A percentile compares a stretch with the other conserved stretches of the same genome.
Evolutionary conservation across 2,329 filamentous ascomycete species (phyloP).

Genomic region (Camillea tinctor): DNA sequence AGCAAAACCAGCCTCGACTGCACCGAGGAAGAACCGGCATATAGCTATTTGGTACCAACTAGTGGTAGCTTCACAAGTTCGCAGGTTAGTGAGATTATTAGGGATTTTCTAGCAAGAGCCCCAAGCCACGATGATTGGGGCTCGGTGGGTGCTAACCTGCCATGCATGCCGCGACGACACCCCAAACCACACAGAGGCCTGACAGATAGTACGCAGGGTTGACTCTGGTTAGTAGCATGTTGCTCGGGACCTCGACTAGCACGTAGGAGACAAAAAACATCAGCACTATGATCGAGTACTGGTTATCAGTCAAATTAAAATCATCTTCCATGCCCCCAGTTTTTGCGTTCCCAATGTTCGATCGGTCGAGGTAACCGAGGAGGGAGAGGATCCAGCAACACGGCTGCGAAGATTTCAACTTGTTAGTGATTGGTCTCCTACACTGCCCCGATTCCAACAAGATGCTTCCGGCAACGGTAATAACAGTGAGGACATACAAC

Average conservation of each 20-base stretch:
- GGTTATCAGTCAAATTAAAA: slow-evolving; percentile 18
- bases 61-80: slow-evolving; percentile 1
- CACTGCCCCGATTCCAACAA: background rate
- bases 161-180: slow-evolving; percentile 22
- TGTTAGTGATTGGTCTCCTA: background rate
- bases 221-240: slow-evolving; percentile 25
- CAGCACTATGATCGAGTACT: slow-evolving; percentile 30
- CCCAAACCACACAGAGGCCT: slow-evolving; percentile 22
- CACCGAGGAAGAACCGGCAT: too few relatives aligned
- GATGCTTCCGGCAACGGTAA: background rate
- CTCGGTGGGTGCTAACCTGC: slow-evolving; percentile 21
- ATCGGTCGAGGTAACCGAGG: slow-evolving; percentile 16
- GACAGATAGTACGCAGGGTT: slow-evolving; percentile 24
- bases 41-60: background rate
- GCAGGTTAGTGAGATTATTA: too few relatives aligned
- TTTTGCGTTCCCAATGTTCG: slow-evolving; percentile 19
- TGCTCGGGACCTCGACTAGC: slow-evolving; percentile 25
- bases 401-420: background rate
- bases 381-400: slow-evolving; percentile 21
- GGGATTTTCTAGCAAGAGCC: slow-evolving; percentile 16
- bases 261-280: slow-evolving; percentile 29
- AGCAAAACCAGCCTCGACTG: slow-evolving; percentile 19
- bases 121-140: slow-evolving; percentile 17
- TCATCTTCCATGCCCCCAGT: slow-evolving; percentile 22
- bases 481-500: slow-evolving; percentile 6